Evolutionary conservation across 2,329 filamentous ascomycete genomes (phyloP).

Genomic region (Botrytis hyacinthi): DNA sequence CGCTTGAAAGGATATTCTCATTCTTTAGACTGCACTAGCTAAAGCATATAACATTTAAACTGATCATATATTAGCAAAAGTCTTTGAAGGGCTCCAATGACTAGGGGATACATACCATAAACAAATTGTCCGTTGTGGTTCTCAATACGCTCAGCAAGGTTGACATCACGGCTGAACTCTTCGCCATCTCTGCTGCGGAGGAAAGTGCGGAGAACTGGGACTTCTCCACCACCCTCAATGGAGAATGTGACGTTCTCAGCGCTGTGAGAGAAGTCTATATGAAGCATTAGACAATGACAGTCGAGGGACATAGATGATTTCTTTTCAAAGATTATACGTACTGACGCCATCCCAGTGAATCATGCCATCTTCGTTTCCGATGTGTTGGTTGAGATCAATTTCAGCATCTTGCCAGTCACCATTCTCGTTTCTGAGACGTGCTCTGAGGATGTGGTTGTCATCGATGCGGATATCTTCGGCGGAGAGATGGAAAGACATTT

Average conservation of each 20-base stretch:
- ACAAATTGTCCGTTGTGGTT: constrained; percentile 44
- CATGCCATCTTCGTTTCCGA: constrained; percentile 52
- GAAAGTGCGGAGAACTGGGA: constrained; percentile 45
- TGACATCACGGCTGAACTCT: constrained; percentile 40
- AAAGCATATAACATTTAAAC: constrained; percentile 17
- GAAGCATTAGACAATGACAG: constrained; percentile 3
- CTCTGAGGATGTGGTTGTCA: constrained; percentile 52
- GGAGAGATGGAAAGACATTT: constrained; percentile 52
- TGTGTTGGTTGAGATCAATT: constrained; percentile 55
- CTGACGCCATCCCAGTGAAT: constrained; percentile 41
- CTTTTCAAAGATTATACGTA: neutral
- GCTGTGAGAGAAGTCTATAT: constrained; percentile 39
- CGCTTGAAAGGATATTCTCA: constrained; percentile 13
- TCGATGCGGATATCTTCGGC: constrained; percentile 49
- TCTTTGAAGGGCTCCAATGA: neutral
- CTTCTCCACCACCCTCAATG: constrained; percentile 42
- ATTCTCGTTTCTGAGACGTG: constrained; percentile 44
- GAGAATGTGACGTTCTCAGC: constrained; percentile 41
- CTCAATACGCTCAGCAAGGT: constrained; percentile 44
- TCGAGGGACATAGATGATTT: too few species aligned
- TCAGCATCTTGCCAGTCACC: constrained; percentile 46
- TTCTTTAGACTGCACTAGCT: constrained; percentile 18
- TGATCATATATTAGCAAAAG: neutral
- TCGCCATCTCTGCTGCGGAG: constrained; percentile 41
- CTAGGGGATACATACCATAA: constrained; percentile 37